Conservation (phyloP, 257 asterid species). For the Echium plantagineum region DNA sequence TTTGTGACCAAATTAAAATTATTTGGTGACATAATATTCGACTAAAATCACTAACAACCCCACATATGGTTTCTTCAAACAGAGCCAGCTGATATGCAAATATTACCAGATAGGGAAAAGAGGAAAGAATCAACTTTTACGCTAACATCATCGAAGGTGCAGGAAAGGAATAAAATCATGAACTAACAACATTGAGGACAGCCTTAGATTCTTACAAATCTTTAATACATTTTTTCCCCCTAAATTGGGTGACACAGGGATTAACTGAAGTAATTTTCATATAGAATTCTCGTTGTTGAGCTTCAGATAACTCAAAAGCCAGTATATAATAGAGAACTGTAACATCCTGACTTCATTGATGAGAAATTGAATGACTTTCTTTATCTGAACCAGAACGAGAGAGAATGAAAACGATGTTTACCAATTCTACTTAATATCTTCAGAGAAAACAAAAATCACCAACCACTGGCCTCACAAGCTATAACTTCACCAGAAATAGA, state of each 20-base stretch:
- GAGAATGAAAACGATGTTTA: neutral
- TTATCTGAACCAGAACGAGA: neutral
- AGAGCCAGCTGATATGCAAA: too few relatives aligned
- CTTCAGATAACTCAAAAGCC: neutral
- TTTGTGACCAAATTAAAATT: too few relatives aligned
- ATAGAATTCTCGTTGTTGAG: neutral
- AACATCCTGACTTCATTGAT: neutral
- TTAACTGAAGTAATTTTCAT: neutral
- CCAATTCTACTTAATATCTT: neutral
- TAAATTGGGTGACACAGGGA: neutral
- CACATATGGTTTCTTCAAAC: neutral
- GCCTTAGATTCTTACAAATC: neutral
- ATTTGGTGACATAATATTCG: too few relatives aligned
- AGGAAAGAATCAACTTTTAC: too few relatives aligned
- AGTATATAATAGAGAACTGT: neutral
- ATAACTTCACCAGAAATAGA: neutral
- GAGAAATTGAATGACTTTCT: too few relatives aligned
- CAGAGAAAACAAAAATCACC: neutral
- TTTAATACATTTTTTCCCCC: neutral
- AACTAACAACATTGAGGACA: neutral
- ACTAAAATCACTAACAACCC: too few relatives aligned
- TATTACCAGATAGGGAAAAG: neutral
- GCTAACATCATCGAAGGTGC: neutral
- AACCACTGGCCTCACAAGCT: neutral
- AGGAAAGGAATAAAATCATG: neutral